These are phyloP conservation scores for Dichomitus squalens DNA, from an alignment of 1,284 basidiomycete genomes.

Conservation along the genomic window DNA sequence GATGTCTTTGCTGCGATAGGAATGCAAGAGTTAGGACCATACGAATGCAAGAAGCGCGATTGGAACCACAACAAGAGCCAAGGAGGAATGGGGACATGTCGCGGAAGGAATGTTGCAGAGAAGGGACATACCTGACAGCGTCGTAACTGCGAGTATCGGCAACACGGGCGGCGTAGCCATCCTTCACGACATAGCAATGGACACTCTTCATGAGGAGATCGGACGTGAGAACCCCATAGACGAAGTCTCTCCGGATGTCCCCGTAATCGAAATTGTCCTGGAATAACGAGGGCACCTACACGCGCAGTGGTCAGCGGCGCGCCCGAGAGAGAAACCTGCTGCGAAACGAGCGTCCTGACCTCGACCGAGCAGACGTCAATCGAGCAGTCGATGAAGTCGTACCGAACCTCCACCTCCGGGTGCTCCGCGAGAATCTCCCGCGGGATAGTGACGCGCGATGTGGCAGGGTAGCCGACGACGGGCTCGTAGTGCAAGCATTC, in stretches of 20 bases:
- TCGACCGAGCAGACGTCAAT: slow-evolving; percentile 95
- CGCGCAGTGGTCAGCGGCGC: not conserved
- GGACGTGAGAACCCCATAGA: slow-evolving; percentile 94
- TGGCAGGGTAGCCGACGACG: slow-evolving; percentile 64
- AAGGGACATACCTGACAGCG: slow-evolving; percentile 65
- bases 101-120: not conserved
- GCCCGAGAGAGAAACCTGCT: not conserved
- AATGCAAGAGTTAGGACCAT: not conserved
- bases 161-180: slow-evolving; percentile 88
- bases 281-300: slow-evolving; percentile 92
- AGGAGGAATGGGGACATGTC: not conserved
- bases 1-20: slow-evolving; percentile 79
- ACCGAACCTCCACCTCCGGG: slow-evolving; percentile 79
- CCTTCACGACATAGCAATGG: slow-evolving; percentile 83
- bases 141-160: slow-evolving; percentile 91
- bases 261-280: slow-evolving; percentile 99
- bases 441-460: slow-evolving; percentile 61
- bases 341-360: slow-evolving; percentile 40
- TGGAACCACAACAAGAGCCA: not conserved
- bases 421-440: slow-evolving; percentile 70
- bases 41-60: not conserved
- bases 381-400: slow-evolving; percentile 86
- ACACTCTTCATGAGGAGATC: slow-evolving; percentile 97
- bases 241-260: slow-evolving; percentile 90
- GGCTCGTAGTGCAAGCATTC: slow-evolving; percentile 83